phyloP scores from a whole-genome alignment of 352 stramenopile genomes.

The Phytophthora macrochlamydospora region DNA sequence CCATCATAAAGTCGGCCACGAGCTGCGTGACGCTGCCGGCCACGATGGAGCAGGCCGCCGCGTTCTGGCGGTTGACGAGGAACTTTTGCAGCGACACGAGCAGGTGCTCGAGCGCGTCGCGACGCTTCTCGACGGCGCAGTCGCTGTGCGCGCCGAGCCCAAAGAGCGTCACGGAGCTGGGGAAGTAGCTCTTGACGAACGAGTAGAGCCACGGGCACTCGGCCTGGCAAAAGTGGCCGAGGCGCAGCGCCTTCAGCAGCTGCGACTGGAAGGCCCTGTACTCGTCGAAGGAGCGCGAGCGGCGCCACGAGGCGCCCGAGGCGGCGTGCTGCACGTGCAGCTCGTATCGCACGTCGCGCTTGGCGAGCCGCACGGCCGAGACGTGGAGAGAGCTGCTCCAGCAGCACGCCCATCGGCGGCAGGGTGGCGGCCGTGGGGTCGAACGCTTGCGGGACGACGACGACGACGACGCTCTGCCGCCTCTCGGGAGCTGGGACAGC shows the following conservation, averaged over 20 bases:
- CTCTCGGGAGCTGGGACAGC: slow-evolving; percentile 1
- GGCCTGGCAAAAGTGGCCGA: slow-evolving; percentile 52
- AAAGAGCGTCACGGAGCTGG: slow-evolving; percentile 31
- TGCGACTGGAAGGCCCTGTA: slow-evolving; percentile 40
- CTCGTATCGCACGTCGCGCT: slow-evolving; percentile 22
- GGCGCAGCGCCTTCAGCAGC: slow-evolving; percentile 28
- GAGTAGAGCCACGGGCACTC: slow-evolving; percentile 58
- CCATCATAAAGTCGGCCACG: slow-evolving; percentile 35
- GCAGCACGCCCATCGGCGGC: slow-evolving; percentile 3
- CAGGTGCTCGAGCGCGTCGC: slow-evolving; percentile 31
- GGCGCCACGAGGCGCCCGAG: slow-evolving; percentile 8
- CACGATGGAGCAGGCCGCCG: slow-evolving; percentile 33
- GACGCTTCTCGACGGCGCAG: slow-evolving; percentile 30
- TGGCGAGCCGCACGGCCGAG: slow-evolving; percentile 12
- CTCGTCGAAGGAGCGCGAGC: slow-evolving; percentile 31
- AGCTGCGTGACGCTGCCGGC: slow-evolving; percentile 25
- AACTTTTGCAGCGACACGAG: slow-evolving; percentile 44
- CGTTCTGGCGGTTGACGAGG: slow-evolving; percentile 37
- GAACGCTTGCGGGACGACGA: slow-evolving; percentile 9
- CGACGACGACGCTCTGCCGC: not conserved
- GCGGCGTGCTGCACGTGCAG: slow-evolving; percentile 3
- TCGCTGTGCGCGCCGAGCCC: slow-evolving; percentile 20
- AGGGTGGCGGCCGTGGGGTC: not conserved
- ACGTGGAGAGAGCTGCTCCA: slow-evolving; percentile 24
- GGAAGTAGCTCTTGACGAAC: slow-evolving; percentile 56